Conservation (phyloP, 164 flowering plant species). For the grape (Vitis vinifera) region ASM3070453v1 NC_081817.1:8981501-8982000, state of each 20-base stretch:
- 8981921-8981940: constrained; percentile 19
- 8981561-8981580: too few species aligned
- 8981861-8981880: constrained; percentile 16
- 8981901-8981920: not conserved
- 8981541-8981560: too few species aligned
- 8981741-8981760: constrained; percentile 13
- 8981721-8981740: constrained; percentile 29
- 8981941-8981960: constrained; percentile 16
- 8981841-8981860: constrained; percentile 25
- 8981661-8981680: constrained; percentile 21
- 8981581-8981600: too few species aligned
- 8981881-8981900: constrained; percentile 14
- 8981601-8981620: constrained; percentile 16
- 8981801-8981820: constrained; percentile 20
- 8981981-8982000: too few species aligned
- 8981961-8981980: not conserved
- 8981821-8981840: constrained; percentile 25
- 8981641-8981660: not conserved
- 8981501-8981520: not conserved
- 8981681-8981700: not conserved
- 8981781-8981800: constrained; percentile 32
- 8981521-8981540: too few species aligned
- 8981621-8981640: constrained; percentile 25
- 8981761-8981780: constrained; percentile 33
- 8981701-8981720: constrained; percentile 10